These are phyloP conservation scores for Boletellus ananiceps DNA, from an alignment of 768 basidiomycete species.

Conservation along the genomic window DNA sequence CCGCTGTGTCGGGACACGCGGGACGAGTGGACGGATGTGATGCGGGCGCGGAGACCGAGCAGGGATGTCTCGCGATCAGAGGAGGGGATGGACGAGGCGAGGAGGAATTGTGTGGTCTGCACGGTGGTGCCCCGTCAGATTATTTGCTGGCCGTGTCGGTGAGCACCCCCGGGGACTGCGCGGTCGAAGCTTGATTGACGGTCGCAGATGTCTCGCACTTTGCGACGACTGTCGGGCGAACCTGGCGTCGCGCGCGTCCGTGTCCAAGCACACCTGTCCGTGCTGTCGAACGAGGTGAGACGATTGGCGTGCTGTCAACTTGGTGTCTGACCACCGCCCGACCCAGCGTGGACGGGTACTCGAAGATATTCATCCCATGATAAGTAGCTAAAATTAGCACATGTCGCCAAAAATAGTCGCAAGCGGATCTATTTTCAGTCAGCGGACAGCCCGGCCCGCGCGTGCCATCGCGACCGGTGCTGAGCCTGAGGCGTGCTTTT, in stretches of 20 bases:
- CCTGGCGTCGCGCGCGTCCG: slow-evolving; percentile 44
- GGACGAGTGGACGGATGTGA: slow-evolving; percentile 30
- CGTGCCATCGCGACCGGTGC: too few relatives aligned
- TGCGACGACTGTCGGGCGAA: slow-evolving; percentile 54
- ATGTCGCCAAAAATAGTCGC: too few relatives aligned
- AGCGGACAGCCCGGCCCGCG: too few relatives aligned
- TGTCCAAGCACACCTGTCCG: slow-evolving; percentile 48
- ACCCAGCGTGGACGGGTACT: slow-evolving; percentile 31
- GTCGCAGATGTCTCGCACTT: slow-evolving; percentile 43
- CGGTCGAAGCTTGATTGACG: background rate
- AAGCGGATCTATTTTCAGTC: too few relatives aligned
- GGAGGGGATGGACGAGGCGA: slow-evolving; percentile 21
- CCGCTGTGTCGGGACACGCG: slow-evolving; percentile 8
- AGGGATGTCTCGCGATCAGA: slow-evolving; percentile 18
- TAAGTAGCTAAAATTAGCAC: too few relatives aligned
- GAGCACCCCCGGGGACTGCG: slow-evolving; percentile 14
- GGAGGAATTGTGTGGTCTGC: slow-evolving; percentile 64
- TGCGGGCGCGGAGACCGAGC: slow-evolving; percentile 23
- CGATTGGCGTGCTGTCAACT: background rate
- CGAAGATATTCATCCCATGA: slow-evolving; percentile 32
- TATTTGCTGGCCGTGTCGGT: slow-evolving; percentile 87
- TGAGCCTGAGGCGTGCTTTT: too few relatives aligned
- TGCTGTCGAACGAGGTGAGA: slow-evolving; percentile 47
- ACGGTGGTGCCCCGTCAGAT: slow-evolving; percentile 63
- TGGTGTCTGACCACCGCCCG: background rate